Evolutionary conservation across 2,329 filamentous ascomycete genomes (phyloP), one percentile per base, ranked within the genome.

Genomic region (Rutstroemia sp.): DNA sequence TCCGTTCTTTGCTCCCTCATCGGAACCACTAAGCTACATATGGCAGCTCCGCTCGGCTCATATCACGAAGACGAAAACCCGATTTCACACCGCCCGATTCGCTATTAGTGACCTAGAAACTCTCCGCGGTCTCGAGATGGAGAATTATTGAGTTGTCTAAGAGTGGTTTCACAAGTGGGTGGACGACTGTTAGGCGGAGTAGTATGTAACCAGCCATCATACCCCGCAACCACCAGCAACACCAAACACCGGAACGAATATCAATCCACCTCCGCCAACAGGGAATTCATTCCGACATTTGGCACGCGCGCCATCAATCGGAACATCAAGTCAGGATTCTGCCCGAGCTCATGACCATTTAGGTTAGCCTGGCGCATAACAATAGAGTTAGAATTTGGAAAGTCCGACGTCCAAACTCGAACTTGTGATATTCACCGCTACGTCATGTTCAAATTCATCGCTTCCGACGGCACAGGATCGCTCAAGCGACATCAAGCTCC

Each of bases 401-500:
- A 44, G 17, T 12, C 40, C 40, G 40, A 44, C 17, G 6, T 21
- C 5, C 17, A 44, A 19, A 17, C n/a, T 19, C 17, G 9, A 16
- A 44, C 6, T 19, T 44, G 17, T 44, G 17, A 21, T 19, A 21
- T 44, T 34, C 30, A 34, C 30, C 10, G 9, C 40, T 19, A 49
- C 36, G 40, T n/a, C n/a, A 71, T 71, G 67, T 78, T 83, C 68
- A 81, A 77, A 64, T 84, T 83, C 65, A 76, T 84, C 57, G 78
- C 75, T 53, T 78, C 79, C 12, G 78, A 83, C 67, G 72, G 72
- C 23, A 80, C 79, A 17, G 68, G 80, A 54, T 38, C 58, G 17
- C 47, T 57, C 14, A 84, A 84, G 70, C 72, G 81, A 51, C 80
- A 80, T 61, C 81, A 84, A 64, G 79, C 82, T 21, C 75, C 76